Percentiles rank a stretch among this genome's conserved stretches.
These are phyloP conservation scores for Aspergillus conjunctus DNA, from an alignment of 495 filamentous ascomycete genomes.

Conservation along the genomic window DNA sequence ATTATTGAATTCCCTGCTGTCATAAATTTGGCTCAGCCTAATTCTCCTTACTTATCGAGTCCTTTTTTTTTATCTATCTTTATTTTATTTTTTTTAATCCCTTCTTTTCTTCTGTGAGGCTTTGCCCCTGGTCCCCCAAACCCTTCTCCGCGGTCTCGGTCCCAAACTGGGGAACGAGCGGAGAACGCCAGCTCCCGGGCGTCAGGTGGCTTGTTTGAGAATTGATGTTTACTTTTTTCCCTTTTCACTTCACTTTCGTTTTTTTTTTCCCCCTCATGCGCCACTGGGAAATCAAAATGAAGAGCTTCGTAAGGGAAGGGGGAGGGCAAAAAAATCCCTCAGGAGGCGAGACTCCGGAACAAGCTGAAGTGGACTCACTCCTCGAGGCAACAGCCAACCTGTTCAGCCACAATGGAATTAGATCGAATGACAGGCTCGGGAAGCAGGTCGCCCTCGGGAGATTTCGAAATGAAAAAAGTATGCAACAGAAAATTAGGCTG, in stretches of 20 bases:
- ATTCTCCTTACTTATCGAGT: not conserved
- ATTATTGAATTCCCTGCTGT: constrained; percentile 7
- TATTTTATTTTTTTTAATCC: not conserved
- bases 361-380: not conserved
- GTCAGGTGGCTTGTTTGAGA: constrained; percentile 23
- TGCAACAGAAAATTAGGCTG: not conserved
- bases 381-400: not conserved
- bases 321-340: not conserved
- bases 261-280: not conserved
- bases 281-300: not conserved
- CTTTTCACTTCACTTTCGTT: not conserved
- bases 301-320: not conserved
- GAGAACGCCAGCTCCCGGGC: constrained; percentile 20
- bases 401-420: not conserved
- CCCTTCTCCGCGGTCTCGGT: constrained; percentile 22
- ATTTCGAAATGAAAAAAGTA: not conserved
- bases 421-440: not conserved
- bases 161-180: constrained; percentile 20
- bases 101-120: constrained; percentile 7
- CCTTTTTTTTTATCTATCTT: not conserved
- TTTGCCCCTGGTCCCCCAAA: constrained; percentile 12
- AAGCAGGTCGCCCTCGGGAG: not conserved
- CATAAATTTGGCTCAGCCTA: constrained; percentile 18
- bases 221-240: constrained; percentile 21
- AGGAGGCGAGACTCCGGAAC: not conserved